phyloP scores from a whole-genome alignment of 2,329 filamentous ascomycete species.

The Alternaria gansuensis region DNA sequence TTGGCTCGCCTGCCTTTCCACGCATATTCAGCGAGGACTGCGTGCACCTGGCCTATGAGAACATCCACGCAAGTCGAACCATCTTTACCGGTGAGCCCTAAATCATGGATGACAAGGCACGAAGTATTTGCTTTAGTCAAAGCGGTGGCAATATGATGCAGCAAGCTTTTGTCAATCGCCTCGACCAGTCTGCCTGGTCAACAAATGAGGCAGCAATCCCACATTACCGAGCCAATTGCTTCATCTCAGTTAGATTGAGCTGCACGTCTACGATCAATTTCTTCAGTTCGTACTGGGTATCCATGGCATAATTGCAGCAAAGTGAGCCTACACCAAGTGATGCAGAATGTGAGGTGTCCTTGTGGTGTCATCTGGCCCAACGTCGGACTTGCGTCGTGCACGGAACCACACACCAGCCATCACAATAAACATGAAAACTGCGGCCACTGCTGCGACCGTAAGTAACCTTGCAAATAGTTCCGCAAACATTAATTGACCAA shows the following conservation, averaged over 20 bases:
- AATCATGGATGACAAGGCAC: constrained; percentile 35
- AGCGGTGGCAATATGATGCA: constrained; percentile 49
- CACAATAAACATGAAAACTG: constrained; percentile 47
- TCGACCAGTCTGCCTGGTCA: constrained; percentile 42
- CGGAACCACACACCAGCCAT: constrained; percentile 46
- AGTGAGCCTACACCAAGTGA: constrained; percentile 30
- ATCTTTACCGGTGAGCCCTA: constrained; percentile 49
- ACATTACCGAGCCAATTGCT: constrained; percentile 46
- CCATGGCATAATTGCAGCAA: constrained; percentile 23
- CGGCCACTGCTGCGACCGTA: constrained; percentile 43
- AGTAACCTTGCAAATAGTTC: constrained; percentile 45
- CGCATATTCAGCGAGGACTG: constrained; percentile 43
- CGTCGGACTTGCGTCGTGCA: constrained; percentile 42
- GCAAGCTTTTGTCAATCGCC: constrained; percentile 38
- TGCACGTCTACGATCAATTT: constrained; percentile 21
- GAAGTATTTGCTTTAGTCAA: constrained; percentile 33
- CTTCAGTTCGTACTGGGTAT: constrained; percentile 24
- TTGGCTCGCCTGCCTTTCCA: constrained; percentile 40
- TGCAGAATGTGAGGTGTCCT: constrained; percentile 39
- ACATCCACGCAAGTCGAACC: constrained; percentile 48
- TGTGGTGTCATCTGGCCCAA: constrained; percentile 39
- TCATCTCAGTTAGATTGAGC: constrained; percentile 39
- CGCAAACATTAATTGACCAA: constrained; percentile 42
- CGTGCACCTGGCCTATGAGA: constrained; percentile 41
- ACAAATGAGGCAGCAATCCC: constrained; percentile 39